phyloP scores from a whole-genome alignment of 257 asterid species.

The Euphrasia confusa region DNA sequence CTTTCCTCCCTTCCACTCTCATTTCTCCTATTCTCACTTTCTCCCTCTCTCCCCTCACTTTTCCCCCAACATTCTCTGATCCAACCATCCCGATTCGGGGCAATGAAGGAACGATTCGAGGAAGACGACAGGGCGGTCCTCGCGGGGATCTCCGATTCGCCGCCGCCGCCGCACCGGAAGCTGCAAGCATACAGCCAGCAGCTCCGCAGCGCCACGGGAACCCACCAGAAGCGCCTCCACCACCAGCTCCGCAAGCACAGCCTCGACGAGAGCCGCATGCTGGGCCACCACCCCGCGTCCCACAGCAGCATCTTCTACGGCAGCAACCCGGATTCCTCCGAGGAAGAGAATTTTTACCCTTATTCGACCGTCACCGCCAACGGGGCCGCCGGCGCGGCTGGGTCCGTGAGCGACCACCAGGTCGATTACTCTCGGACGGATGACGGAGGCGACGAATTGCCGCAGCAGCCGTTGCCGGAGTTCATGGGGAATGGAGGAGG shows the following conservation, averaged over 20 bases:
- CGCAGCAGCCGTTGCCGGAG: constrained; percentile 55
- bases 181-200: constrained; percentile 56
- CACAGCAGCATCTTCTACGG: constrained; percentile 21
- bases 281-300: constrained; percentile 21
- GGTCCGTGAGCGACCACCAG: constrained; percentile 32
- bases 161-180: constrained; percentile 39
- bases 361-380: constrained; percentile 37
- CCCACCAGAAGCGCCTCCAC: constrained; percentile 40
- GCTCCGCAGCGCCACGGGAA: constrained; percentile 48
- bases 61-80: not conserved
- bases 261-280: constrained; percentile 52
- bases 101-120: constrained; percentile 28
- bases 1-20: constrained; percentile 13
- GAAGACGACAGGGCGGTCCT: constrained; percentile 35
- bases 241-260: constrained; percentile 66
- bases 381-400: constrained; percentile 10
- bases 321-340: constrained; percentile 34
- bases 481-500: constrained; percentile 58
- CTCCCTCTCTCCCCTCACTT: constrained; percentile 3
- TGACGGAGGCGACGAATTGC: constrained; percentile 22
- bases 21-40: constrained; percentile 21
- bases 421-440: constrained; percentile 25
- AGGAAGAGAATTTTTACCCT: constrained; percentile 51
- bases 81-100: not conserved
- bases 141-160: constrained; percentile 37